Percentiles rank a stretch among this genome's conserved stretches.
phyloP scores from a whole-genome alignment of 2,329 filamentous ascomycete genomes.

The Phoma sp. region DNA sequence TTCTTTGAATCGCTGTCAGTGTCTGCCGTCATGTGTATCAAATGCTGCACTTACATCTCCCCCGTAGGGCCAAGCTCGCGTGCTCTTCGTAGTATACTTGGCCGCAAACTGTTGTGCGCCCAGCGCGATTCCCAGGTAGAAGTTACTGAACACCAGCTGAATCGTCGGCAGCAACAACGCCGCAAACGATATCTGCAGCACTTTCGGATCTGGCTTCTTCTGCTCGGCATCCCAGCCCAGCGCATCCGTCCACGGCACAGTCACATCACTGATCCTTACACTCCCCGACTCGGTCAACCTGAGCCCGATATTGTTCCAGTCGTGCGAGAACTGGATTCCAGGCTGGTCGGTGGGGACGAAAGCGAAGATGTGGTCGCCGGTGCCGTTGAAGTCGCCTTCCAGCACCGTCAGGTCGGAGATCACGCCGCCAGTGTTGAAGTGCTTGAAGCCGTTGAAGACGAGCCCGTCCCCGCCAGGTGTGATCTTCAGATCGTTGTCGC shows the following conservation, averaged over 20 bases:
- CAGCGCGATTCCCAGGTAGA: conserved; percentile 68
- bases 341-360: conserved; percentile 64
- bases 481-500: conserved; percentile 66
- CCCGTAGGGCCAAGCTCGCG: conserved; percentile 68
- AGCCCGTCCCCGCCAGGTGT: conserved; percentile 60
- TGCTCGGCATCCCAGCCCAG: conserved; percentile 63
- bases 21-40: accelerated
- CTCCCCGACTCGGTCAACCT: conserved; percentile 68
- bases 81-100: conserved; percentile 62
- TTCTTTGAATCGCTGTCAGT: conserved; percentile 40
- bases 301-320: conserved; percentile 70
- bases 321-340: conserved; percentile 63
- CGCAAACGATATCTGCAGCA: conserved; percentile 61
- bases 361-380: conserved; percentile 67
- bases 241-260: conserved; percentile 65
- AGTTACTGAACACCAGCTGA: conserved; percentile 70
- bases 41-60: conserved; percentile 53
- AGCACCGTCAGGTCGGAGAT: conserved; percentile 70
- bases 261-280: conserved; percentile 65
- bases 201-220: conserved; percentile 58
- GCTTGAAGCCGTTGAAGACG: conserved; percentile 67
- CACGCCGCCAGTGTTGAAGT: conserved; percentile 72
- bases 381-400: conserved; percentile 66
- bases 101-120: conserved; percentile 63
- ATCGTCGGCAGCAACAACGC: conserved; percentile 67